Conservation (phyloP, 106 monocot species). For the Acorus gramineus region DNA sequence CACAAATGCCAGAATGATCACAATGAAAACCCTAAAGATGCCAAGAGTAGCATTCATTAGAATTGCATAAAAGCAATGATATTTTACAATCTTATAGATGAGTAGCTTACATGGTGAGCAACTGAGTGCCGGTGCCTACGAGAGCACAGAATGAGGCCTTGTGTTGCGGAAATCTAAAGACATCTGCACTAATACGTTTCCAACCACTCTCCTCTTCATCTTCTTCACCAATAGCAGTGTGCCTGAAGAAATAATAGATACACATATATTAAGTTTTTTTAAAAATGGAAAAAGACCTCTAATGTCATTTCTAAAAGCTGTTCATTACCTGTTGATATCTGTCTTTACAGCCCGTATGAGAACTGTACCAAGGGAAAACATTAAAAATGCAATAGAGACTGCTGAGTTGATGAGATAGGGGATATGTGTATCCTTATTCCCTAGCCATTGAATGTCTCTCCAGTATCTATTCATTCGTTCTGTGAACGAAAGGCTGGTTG, state of each 20-base stretch:
- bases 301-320: not conserved
- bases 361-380: conserved; percentile 15
- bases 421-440: conserved; percentile 2
- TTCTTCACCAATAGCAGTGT: conserved; percentile 18
- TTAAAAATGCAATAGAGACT: conserved; percentile 15
- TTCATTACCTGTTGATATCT: conserved; percentile 17
- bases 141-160: conserved; percentile 20
- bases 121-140: conserved; percentile 22
- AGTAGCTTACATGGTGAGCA: conserved; percentile 15
- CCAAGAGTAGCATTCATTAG: not conserved
- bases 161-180: conserved; percentile 19
- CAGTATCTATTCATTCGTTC: conserved; percentile 12
- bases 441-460: conserved; percentile 7
- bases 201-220: conserved; percentile 26
- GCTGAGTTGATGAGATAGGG: conserved; percentile 19
- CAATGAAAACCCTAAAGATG: conserved; percentile 8
- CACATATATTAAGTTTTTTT: not conserved
- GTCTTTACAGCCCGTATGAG: conserved; percentile 24
- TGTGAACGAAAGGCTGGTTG: conserved; percentile 8
- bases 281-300: not conserved
- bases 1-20: conserved; percentile 18
- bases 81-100: not conserved
- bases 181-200: conserved; percentile 24
- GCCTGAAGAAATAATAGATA: conserved; percentile 1
- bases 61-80: not conserved